Percentiles rank a stretch among this genome's conserved stretches.
Evolutionary conservation across 257 asterid species (phyloP).

Genomic region (Vinca minor): DNA sequence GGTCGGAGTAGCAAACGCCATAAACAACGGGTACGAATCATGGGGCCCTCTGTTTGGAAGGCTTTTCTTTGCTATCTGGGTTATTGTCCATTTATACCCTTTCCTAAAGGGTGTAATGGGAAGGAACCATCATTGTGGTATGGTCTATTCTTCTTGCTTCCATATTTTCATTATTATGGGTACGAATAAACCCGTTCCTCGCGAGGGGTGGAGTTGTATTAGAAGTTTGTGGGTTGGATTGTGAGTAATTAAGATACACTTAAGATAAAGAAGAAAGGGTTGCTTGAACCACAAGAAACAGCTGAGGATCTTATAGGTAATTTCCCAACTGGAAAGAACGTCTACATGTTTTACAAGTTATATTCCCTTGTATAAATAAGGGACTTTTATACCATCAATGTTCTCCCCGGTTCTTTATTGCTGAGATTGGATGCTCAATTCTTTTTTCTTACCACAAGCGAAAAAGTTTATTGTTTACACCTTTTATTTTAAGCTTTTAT

Average conservation of each 20-base stretch:
- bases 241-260: slow-evolving; percentile 39
- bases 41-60: slow-evolving; percentile 95
- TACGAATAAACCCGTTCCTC: slow-evolving; percentile 77
- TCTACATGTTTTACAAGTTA: slow-evolving; percentile 27
- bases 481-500: too few species aligned
- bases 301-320: slow-evolving; percentile 18
- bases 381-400: slow-evolving; percentile 27
- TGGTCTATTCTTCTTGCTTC: slow-evolving; percentile 97
- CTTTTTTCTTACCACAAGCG: too few species aligned
- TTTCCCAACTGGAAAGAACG: slow-evolving; percentile 13
- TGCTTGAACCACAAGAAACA: slow-evolving; percentile 14
- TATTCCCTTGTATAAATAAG: slow-evolving; percentile 44
- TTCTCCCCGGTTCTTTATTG: neutral
- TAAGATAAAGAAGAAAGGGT: slow-evolving; percentile 6
- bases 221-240: slow-evolving; percentile 90
- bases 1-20: slow-evolving; percentile 82
- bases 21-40: slow-evolving; percentile 79
- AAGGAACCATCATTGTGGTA: slow-evolving; percentile 76
- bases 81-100: slow-evolving; percentile 82
- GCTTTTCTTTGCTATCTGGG: slow-evolving; percentile 96
- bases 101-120: slow-evolving; percentile 99
- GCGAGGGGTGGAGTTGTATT: slow-evolving; percentile 53
- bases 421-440: too few species aligned
- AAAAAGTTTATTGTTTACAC: neutral
- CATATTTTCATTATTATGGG: slow-evolving; percentile 83